Percentiles rank a stretch among this genome's conserved stretches.
Evolutionary conservation across 352 stramenopile species (phyloP).

Genomic region (Pythium volutum): DNA sequence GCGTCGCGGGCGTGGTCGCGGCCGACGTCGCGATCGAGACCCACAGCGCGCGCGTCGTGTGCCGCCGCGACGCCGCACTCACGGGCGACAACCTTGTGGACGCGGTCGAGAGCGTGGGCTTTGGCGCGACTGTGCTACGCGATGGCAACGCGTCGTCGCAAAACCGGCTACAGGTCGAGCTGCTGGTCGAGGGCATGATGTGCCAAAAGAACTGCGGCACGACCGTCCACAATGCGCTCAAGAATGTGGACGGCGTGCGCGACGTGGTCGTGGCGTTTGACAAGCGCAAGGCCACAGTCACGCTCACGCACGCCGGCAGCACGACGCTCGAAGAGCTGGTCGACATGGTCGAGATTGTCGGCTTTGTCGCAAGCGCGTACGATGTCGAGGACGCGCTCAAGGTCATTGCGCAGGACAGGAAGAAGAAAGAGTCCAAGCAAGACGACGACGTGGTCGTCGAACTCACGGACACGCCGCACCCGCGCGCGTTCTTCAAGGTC

Average conservation of each 20-base stretch:
- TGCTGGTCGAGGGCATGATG: slow-evolving; percentile 93
- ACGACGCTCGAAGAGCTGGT: slow-evolving; percentile 59
- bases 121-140: slow-evolving; percentile 52
- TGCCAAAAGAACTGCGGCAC: slow-evolving; percentile 95
- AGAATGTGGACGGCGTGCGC: slow-evolving; percentile 70
- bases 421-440: slow-evolving; percentile 25
- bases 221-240: slow-evolving; percentile 85
- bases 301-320: slow-evolving; percentile 39
- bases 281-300: slow-evolving; percentile 61
- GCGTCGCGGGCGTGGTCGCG: slow-evolving; percentile 60
- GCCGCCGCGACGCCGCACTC: slow-evolving; percentile 33
- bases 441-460: slow-evolving; percentile 32
- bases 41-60: slow-evolving; percentile 60
- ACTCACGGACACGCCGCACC: slow-evolving; percentile 44
- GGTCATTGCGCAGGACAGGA: slow-evolving; percentile 47
- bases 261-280: slow-evolving; percentile 71
- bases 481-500: slow-evolving; percentile 77
- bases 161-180: slow-evolving; percentile 38
- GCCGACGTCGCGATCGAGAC: slow-evolving; percentile 65
- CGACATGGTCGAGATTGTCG: slow-evolving; percentile 77
- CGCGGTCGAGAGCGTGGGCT: slow-evolving; percentile 75
- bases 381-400: slow-evolving; percentile 50
- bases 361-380: slow-evolving; percentile 57
- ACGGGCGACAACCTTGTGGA: slow-evolving; percentile 54
- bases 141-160: neutral